A percentile compares a stretch with the other conserved stretches of the same genome.
These are phyloP conservation scores for Albugo laibachii DNA, from an alignment of 352 stramenopile genomes.

Conservation along the genomic window DNA sequence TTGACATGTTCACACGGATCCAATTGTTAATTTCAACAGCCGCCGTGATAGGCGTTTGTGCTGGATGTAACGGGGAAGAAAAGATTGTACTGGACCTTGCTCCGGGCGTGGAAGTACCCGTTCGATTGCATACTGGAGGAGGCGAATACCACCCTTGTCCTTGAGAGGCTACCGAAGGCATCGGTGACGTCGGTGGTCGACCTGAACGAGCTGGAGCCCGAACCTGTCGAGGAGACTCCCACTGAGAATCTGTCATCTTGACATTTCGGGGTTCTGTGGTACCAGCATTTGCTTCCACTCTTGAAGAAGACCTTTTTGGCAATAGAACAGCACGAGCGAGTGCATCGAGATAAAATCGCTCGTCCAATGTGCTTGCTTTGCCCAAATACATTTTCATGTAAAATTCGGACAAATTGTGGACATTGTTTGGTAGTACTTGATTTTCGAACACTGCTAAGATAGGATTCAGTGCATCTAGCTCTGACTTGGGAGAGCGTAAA, in stretches of 20 bases:
- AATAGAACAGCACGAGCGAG: slow-evolving; percentile 15
- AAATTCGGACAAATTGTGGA: slow-evolving; percentile 12
- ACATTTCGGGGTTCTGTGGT: not conserved
- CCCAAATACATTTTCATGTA: slow-evolving; percentile 28
- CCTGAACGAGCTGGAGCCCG: no score
- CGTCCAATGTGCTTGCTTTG: slow-evolving; percentile 30
- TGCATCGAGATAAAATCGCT: slow-evolving; percentile 28
- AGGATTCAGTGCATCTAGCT: not conserved
- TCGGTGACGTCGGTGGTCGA: not conserved
- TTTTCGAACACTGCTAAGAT: slow-evolving; percentile 17
- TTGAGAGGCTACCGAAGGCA: slow-evolving; percentile 9
- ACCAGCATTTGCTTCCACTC: not conserved
- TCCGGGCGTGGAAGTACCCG: not conserved
- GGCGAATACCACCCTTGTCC: slow-evolving; percentile 42
- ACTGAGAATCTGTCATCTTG: not conserved
- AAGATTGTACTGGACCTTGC: not conserved
- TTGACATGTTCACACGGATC: slow-evolving; percentile 18
- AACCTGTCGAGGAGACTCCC: no score
- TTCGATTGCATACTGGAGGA: slow-evolving; percentile 5
- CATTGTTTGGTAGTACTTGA: slow-evolving; percentile 20
- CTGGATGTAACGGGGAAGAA: slow-evolving; percentile 6
- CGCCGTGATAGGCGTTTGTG: slow-evolving; percentile 48
- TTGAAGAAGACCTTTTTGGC: not conserved
- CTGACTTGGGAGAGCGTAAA: slow-evolving; percentile 5
- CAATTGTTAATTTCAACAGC: slow-evolving; percentile 71